Evolutionary conservation across 371 early-diverging fungal genomes (phyloP).

Genomic region (Capniomyces stellatus): DNA sequence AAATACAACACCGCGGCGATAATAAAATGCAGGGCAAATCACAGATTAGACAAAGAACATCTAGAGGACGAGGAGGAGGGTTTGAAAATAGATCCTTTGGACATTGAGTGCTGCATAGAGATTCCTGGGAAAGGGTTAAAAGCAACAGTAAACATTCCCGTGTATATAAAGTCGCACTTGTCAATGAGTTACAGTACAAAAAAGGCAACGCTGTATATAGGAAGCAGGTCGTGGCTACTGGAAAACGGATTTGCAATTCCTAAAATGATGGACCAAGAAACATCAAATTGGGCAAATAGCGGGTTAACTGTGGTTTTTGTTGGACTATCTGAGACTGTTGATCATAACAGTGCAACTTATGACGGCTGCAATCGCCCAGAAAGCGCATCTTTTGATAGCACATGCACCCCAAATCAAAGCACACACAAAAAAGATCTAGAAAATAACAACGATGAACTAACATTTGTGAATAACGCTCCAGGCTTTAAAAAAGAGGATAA

Average conservation of each 20-base stretch:
- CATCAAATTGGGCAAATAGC: not conserved
- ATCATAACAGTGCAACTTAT: too few relatives aligned
- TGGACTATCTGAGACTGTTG: not conserved
- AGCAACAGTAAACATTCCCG: not conserved
- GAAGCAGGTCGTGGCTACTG: not conserved
- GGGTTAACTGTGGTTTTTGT: not conserved
- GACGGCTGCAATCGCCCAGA: not conserved
- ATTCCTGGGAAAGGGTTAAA: not conserved
- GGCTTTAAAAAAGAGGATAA: not conserved
- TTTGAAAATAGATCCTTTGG: too few relatives aligned
- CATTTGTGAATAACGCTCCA: not conserved
- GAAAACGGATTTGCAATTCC: not conserved
- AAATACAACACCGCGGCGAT: too few relatives aligned
- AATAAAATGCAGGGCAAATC: too few relatives aligned
- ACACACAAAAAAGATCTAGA: too few relatives aligned
- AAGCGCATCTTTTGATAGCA: not conserved
- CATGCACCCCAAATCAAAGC: not conserved
- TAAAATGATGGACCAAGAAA: not conserved
- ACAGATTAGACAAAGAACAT: too few relatives aligned
- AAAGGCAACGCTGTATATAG: not conserved
- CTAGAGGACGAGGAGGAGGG: too few relatives aligned
- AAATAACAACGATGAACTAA: not conserved
- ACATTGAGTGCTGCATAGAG: too few relatives aligned
- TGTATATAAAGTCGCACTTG: not conserved
- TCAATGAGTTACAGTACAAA: not conserved